Evolutionary conservation across 768 basidiomycete genomes (phyloP).

Genomic region (Hortiboletus flavorubellus): DNA sequence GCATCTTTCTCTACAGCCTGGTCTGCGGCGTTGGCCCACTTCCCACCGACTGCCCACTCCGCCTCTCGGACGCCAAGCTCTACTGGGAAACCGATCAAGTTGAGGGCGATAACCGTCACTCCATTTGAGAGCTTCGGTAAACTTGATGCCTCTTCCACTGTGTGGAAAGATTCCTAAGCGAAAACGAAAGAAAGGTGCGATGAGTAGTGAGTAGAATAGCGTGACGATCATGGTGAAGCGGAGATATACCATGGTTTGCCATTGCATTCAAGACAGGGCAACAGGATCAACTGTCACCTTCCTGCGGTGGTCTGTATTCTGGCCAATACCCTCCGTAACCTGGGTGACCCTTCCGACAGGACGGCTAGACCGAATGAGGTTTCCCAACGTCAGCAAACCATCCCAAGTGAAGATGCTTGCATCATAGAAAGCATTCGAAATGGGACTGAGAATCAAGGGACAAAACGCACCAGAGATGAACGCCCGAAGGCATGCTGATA

Average conservation of each 20-base stretch:
- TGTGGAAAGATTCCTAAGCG: slow-evolving; percentile 44
- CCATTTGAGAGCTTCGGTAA: slow-evolving; percentile 38
- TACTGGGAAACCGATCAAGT: too few relatives aligned
- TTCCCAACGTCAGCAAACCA: slow-evolving; percentile 14
- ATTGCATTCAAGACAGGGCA: slow-evolving; percentile 76
- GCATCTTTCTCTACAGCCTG: too few relatives aligned
- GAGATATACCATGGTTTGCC: slow-evolving; percentile 70
- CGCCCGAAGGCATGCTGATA: slow-evolving; percentile 1
- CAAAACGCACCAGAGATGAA: neutral
- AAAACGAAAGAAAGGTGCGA: neutral
- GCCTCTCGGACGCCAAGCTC: too few relatives aligned
- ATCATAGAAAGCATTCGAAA: slow-evolving; percentile 3
- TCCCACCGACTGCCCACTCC: too few relatives aligned
- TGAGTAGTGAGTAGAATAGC: neutral
- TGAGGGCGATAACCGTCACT: too few relatives aligned
- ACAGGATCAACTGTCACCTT: slow-evolving; percentile 64
- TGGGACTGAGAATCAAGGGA: neutral
- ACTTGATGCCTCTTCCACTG: slow-evolving; percentile 66
- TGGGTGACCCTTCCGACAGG: slow-evolving; percentile 48
- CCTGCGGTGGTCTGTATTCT: slow-evolving; percentile 52
- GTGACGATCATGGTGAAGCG: slow-evolving; percentile 40
- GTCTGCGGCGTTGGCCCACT: too few relatives aligned
- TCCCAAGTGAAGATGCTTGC: slow-evolving; percentile 8
- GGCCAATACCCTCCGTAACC: slow-evolving; percentile 67
- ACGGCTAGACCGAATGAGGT: slow-evolving; percentile 18